phyloP scores from a whole-genome alignment of 176 grass and related monocot genomes.

The Ampelocalamus luodianensis region DNA sequence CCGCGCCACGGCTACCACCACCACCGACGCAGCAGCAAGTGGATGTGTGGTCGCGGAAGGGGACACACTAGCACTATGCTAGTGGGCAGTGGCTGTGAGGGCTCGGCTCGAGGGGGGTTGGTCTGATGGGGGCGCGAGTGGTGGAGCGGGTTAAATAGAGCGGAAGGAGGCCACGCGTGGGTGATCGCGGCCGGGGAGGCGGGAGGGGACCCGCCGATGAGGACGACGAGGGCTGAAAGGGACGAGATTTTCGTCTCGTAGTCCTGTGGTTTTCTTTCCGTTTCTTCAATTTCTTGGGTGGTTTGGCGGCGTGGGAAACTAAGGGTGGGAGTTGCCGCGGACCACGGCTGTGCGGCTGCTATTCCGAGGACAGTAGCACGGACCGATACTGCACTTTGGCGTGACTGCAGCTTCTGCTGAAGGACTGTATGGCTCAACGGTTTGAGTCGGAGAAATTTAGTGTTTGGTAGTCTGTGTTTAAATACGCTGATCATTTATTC shows the following conservation, averaged over 20 bases:
- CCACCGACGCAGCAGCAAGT: neutral
- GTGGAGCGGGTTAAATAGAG: conserved; percentile 47
- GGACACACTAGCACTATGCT: neutral
- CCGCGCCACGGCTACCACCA: neutral
- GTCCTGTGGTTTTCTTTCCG: conserved; percentile 15
- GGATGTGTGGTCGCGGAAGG: neutral
- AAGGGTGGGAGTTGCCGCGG: neutral
- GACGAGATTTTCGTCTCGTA: conserved; percentile 17
- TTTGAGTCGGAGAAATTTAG: no score
- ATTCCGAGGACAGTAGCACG: no score
- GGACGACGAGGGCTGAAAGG: conserved; percentile 23
- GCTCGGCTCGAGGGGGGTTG: conserved; percentile 12
- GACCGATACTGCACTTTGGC: no score
- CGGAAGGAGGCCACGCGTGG: conserved; percentile 26
- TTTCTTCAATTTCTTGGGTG: neutral
- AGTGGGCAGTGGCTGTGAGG: conserved; percentile 41
- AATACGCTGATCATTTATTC: no score
- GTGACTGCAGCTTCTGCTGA: no score
- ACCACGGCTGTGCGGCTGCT: neutral
- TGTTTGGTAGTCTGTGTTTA: no score
- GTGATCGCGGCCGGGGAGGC: neutral
- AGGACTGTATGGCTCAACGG: no score
- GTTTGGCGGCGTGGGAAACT: neutral
- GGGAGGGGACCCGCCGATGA: neutral
- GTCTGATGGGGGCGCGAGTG: conserved; percentile 45